These are phyloP conservation scores for Diaporthe eres DNA, from an alignment of 2,329 filamentous ascomycete genomes.

Conservation along the genomic window DNA sequence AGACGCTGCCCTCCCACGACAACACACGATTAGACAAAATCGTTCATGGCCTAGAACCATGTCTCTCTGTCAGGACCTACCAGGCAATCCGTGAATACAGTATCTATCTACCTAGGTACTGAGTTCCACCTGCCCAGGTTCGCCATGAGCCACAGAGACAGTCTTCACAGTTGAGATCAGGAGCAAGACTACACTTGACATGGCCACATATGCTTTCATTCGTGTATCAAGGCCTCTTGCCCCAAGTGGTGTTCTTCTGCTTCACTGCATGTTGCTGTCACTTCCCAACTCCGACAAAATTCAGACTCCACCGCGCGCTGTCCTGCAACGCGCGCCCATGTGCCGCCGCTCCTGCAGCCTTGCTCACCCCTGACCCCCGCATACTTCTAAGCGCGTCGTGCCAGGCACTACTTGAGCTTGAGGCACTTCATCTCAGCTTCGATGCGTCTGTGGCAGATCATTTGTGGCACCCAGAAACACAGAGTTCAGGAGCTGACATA, in stretches of 20 bases:
- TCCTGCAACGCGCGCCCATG: background rate
- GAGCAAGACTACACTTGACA: background rate
- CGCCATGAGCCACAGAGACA: background rate
- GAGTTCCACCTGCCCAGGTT: background rate
- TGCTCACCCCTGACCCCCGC: background rate
- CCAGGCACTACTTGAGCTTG: background rate
- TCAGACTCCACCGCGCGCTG: background rate
- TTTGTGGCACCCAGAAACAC: background rate
- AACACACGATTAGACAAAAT: background rate
- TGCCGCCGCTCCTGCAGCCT: background rate
- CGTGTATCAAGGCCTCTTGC: background rate
- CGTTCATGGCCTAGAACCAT: background rate
- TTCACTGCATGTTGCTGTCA: background rate
- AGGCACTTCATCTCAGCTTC: background rate
- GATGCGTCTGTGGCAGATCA: background rate
- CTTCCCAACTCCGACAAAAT: background rate
- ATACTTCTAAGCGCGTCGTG: background rate
- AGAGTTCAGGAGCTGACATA: slow-evolving; percentile 3
- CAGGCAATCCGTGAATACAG: background rate
- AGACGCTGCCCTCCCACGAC: background rate
- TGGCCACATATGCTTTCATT: background rate
- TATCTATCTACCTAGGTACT: background rate
- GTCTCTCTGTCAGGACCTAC: background rate
- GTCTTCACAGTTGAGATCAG: too few species aligned
- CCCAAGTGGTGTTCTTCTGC: background rate